Evolutionary conservation across 352 stramenopile genomes (phyloP).

Genomic region (Phytophthora nicotianae): DNA sequence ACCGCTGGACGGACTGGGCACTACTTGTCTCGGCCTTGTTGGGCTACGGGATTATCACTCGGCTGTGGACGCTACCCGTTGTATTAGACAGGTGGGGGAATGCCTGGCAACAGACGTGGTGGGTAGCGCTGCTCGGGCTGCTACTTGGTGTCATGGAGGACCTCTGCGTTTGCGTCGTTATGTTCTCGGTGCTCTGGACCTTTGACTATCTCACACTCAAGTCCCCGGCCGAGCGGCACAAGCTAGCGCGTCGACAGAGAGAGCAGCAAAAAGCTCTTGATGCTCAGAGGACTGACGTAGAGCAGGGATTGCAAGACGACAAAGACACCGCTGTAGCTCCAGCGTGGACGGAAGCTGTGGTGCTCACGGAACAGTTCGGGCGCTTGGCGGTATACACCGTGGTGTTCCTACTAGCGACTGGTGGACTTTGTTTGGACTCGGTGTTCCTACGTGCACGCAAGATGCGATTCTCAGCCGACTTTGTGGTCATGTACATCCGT

Average conservation of each 20-base stretch:
- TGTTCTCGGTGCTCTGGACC: constrained; percentile 40
- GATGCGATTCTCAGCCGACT: constrained; percentile 59
- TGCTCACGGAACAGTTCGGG: constrained; percentile 31
- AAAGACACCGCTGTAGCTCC: constrained; percentile 4
- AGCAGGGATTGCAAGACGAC: constrained; percentile 21
- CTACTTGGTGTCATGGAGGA: constrained; percentile 54
- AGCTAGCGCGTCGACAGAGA: constrained; percentile 10
- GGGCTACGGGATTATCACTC: constrained; percentile 41
- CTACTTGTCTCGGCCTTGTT: constrained; percentile 36
- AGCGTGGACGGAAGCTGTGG: constrained; percentile 22
- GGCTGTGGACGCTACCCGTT: constrained; percentile 28
- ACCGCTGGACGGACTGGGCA: constrained; percentile 53
- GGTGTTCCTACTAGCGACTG: constrained; percentile 38
- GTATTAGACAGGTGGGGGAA: constrained; percentile 62
- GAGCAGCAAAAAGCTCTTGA: constrained; percentile 1
- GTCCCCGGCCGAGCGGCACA: constrained; percentile 18
- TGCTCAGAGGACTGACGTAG: constrained; percentile 18
- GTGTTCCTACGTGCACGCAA: constrained; percentile 58
- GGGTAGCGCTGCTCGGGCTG: constrained; percentile 39
- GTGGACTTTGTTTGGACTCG: constrained; percentile 38
- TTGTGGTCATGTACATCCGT: constrained; percentile 53
- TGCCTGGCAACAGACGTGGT: constrained; percentile 49
- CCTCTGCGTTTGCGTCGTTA: constrained; percentile 40
- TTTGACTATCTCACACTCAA: constrained; percentile 40
- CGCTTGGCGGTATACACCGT: constrained; percentile 41